A percentile compares a stretch with the other conserved stretches of the same genome.
phyloP scores from a whole-genome alignment of 805 yeast species.

The Monosporozyma aerobia region DNA sequence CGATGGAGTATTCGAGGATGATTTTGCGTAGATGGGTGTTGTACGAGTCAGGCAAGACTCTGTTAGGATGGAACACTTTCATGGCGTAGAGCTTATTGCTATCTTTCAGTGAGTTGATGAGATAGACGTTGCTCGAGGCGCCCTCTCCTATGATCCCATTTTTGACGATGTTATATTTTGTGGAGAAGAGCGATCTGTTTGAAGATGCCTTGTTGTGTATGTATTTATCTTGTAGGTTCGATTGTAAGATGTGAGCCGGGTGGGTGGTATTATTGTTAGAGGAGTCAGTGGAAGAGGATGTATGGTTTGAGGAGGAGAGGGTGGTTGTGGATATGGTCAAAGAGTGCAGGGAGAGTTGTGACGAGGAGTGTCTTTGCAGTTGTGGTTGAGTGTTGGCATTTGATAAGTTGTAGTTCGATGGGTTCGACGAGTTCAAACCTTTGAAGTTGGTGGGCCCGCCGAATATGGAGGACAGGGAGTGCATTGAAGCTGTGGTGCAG shows the following conservation, averaged over 20 bases:
- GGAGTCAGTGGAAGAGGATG: neutral
- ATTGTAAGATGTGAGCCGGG: constrained; percentile 23
- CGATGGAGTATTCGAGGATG: constrained; percentile 72
- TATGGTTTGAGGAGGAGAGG: neutral
- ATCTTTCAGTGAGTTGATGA: constrained; percentile 50
- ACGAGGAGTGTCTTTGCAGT: neutral
- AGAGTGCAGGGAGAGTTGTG: constrained; percentile 3
- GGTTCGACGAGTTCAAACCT: neutral
- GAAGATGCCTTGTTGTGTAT: constrained; percentile 27
- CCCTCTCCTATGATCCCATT: constrained; percentile 81
- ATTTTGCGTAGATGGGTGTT: constrained; percentile 58
- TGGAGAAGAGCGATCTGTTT: too few relatives aligned
- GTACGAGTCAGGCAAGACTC: neutral
- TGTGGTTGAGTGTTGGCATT: neutral
- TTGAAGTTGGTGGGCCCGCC: constrained; percentile 6
- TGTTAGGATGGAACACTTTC: constrained; percentile 48
- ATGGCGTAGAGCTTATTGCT: constrained; percentile 65
- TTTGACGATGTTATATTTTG: constrained; percentile 58
- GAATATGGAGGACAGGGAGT: constrained; percentile 4
- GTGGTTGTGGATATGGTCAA: neutral
- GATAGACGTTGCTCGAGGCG: constrained; percentile 88
- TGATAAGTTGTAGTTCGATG: too few relatives aligned
- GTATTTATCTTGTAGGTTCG: constrained; percentile 23
- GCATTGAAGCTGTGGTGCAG: too few relatives aligned
- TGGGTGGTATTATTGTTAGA: constrained; percentile 9